Evolutionary conservation across 73 alveolate species (phyloP), one percentile per base, ranked within the genome.

Genomic region (Uronychia setigera): DNA sequence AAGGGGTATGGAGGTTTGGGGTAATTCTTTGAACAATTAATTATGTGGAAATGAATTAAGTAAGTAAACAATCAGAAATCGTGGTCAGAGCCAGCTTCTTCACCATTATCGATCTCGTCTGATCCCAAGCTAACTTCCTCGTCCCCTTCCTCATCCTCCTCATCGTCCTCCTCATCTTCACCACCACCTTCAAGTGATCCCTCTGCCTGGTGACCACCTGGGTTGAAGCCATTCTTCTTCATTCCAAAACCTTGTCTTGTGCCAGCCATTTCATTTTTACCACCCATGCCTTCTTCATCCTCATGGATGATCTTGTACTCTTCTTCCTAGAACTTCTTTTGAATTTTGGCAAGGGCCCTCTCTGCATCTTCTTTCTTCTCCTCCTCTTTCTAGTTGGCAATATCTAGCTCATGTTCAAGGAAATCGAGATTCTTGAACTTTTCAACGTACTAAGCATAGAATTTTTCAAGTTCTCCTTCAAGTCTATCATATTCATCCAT

Each of bases 391-490:
- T 86, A 76, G 85, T 97, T 94, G 94, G 82, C 93, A 33, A 82
- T 79, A 76, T 96, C 99, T 33, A 97, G 87, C 77, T 95, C 98
- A 80, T 96, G 96, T 94, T 98, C 99, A 59, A 98, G 85, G 83
- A 96, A 98, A 81, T 96, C 99, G 76, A 96, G 92, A 85, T 98
- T 98, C 34, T 99, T 93, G 85, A 96, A 97, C 59, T 97, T 97
- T 91, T 97, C 99, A 33, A 98, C 99, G 81, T 95, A 98, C 77
- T 94, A 87, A 78, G 84, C 91, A 91, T 97, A 97, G 80, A 96
- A 81, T 60, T 91, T 90, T 80, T 96, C 97, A 79, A 95, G 88
- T 77, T 96, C 99, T 67, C 93, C 95, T 83, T 90, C 95, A 0
- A 86, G 87, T 34, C 87, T 77, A 33, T 94, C 98, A 78, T 94